Evolutionary conservation across 345 rosid species (phyloP).

Genomic region (Populus tremula): DNA sequence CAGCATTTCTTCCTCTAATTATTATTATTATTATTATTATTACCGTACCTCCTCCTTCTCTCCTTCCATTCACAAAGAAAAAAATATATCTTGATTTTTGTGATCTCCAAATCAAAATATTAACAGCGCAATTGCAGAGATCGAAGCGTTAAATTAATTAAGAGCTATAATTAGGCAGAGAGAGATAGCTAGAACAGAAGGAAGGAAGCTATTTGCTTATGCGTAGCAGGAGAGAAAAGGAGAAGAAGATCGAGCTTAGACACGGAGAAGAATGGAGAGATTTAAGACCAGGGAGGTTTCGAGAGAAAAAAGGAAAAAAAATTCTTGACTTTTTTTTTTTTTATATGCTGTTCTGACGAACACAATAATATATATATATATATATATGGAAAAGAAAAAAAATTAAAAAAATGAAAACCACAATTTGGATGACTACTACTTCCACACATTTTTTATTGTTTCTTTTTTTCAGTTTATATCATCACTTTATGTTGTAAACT

Average conservation of each 20-base stretch:
- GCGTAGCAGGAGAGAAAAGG: background rate
- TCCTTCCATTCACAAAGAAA: slow-evolving; percentile 2
- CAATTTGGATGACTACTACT: slow-evolving; percentile 41
- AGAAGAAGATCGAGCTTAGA: slow-evolving; percentile 14
- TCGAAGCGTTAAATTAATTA: background rate
- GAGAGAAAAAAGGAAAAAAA: slow-evolving; percentile 29
- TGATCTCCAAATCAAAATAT: background rate
- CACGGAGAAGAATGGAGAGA: background rate
- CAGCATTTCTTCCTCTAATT: slow-evolving; percentile 38
- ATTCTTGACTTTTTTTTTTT: background rate
- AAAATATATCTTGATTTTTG: background rate
- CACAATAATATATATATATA: background rate
- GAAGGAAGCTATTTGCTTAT: background rate
- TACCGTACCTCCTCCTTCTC: slow-evolving; percentile 11
- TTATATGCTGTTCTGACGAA: background rate
- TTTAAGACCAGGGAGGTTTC: slow-evolving; percentile 31
- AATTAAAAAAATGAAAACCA: slow-evolving; percentile 37
- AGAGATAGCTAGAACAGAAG: background rate
- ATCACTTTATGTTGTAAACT: no score
- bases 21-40: background rate
- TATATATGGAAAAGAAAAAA: background rate
- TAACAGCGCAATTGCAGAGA: slow-evolving; percentile 1
- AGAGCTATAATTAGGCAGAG: background rate
- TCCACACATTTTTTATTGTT: no score
- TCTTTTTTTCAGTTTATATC: no score